These are phyloP conservation scores for Colletotrichum shisoi DNA, from an alignment of 2,329 filamentous ascomycete species.

Conservation along the genomic window DNA sequence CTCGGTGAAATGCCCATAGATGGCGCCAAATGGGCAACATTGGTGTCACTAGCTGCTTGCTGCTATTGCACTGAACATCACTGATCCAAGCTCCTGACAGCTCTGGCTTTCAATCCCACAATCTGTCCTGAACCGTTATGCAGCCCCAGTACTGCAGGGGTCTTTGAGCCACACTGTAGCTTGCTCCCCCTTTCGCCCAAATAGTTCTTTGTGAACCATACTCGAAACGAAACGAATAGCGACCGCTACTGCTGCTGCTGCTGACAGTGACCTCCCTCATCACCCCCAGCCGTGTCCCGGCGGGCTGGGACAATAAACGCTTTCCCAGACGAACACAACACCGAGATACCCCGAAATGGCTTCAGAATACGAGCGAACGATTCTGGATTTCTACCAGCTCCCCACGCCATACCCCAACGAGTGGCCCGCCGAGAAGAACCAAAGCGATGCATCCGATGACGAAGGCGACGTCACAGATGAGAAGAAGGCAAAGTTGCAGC, in stretches of 20 bases:
- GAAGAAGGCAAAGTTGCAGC: constrained; percentile 59
- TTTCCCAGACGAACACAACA: not conserved
- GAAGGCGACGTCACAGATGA: constrained; percentile 62
- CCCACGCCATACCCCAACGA: constrained; percentile 77
- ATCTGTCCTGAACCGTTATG: not conserved
- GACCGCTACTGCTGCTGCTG: constrained; percentile 8
- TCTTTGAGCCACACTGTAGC: constrained; percentile 3
- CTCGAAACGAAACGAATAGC: constrained; percentile 23
- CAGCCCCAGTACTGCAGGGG: constrained; percentile 2
- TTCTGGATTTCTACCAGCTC: constrained; percentile 91
- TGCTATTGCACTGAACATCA: constrained; percentile 5
- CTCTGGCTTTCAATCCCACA: not conserved
- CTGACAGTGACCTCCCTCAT: constrained; percentile 24
- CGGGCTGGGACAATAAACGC: constrained; percentile 4
- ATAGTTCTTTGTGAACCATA: constrained; percentile 3
- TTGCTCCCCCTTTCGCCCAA: constrained; percentile 13
- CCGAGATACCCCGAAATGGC: constrained; percentile 25
- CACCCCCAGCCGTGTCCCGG: constrained; percentile 8
- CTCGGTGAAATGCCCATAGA: constrained; percentile 12
- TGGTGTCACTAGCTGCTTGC: constrained; percentile 7
- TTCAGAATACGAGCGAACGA: constrained; percentile 74
- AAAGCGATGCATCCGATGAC: constrained; percentile 71
- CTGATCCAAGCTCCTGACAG: constrained; percentile 13
- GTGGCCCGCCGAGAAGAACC: constrained; percentile 86
- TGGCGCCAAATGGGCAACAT: constrained; percentile 19